Evolutionary conservation across 768 basidiomycete genomes (phyloP), one percentile per base, ranked within the genome.

Genomic region (Lepiota brunneoincarnata): DNA sequence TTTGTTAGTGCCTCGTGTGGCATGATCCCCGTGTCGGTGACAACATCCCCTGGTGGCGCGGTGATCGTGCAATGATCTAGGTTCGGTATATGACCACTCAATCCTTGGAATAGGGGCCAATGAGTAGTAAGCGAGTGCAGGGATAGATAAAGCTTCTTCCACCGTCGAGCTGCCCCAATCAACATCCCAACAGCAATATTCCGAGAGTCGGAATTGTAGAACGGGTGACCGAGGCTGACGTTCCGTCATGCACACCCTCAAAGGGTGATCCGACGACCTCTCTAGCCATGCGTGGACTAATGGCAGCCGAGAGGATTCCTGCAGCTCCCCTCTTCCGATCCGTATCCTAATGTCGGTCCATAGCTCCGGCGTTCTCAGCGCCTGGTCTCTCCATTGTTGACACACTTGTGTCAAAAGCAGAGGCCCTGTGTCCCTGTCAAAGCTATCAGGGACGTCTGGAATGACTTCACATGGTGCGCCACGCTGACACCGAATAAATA

Each of bases 381-480:
- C 52, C 11, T 53, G 51, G 7, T 49, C 24, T 20, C 57, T 49
- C 57, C 57, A 58, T n/a, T 48, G 36, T 35, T 45, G 39, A 36
- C 57, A 58, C 7, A 58, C 42, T 26, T 54, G 57, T 17, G 52
- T 54, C 15, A 58, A 31, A 15, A 58, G 57, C 28, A 58, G 28
- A 7, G 57, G 57, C 31, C 51, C 57, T 28, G 47, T 34, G 31
- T 43, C 44, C 31, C 37, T 46, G 21, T 54, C 53, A 41, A 54
- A 54, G 17, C 45, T 44, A 47, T 54, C 53, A 39, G 45, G 53
- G 12, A 54, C 38, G 24, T 54, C 53, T 28, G 53, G 53, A n/a
- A 54, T 20, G 21, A 44, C 39, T 21, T 54, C 53, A 41, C 45
- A 24, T 20, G 36, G 39, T 11, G 45, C 28, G 41, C 44, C 45